Conservation (phyloP, 352 stramenopile genomes). For the Phytophthora kernoviae region DNA sequence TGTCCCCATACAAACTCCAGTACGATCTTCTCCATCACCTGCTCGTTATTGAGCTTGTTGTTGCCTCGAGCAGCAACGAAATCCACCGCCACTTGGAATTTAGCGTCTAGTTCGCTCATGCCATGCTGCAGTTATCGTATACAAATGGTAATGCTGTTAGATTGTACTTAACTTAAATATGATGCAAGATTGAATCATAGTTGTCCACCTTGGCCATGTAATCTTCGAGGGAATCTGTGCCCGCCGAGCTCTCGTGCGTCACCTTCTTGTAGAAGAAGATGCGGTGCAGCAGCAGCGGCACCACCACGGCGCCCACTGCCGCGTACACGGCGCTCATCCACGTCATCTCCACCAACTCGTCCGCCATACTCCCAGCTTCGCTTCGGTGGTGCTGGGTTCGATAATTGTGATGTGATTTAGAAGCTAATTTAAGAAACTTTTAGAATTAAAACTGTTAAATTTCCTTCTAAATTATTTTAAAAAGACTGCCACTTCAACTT, state of each 20-base stretch:
- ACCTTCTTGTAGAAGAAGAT: constrained; percentile 53
- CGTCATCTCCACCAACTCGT: constrained; percentile 34
- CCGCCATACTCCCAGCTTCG: constrained; percentile 17
- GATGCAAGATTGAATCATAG: background rate
- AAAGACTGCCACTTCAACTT: constrained; percentile 24
- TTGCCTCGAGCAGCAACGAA: constrained; percentile 51
- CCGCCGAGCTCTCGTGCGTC: constrained; percentile 36
- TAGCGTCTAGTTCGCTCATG: constrained; percentile 63
- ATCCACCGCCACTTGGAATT: constrained; percentile 76
- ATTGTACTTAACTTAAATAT: constrained; percentile 3
- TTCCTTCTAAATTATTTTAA: no score
- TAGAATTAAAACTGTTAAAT: no score
- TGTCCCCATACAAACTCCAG: constrained; percentile 4
- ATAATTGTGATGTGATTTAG: no score
- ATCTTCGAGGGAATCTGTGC: constrained; percentile 50
- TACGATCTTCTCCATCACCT: constrained; percentile 38
- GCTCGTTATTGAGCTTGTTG: constrained; percentile 67
- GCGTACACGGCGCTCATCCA: constrained; percentile 46
- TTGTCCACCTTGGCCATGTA: constrained; percentile 53
- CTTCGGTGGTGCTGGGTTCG: constrained; percentile 8
- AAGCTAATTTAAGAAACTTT: no score
- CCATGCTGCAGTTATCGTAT: constrained; percentile 40
- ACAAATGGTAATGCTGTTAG: constrained; percentile 1
- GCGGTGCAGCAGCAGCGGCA: constrained; percentile 59
- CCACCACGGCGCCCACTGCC: constrained; percentile 32